Percentiles rank a stretch among this genome's conserved stretches.
Conservation (phyloP, 345 rosid genomes). For the Arabis hirsuta region DNA sequence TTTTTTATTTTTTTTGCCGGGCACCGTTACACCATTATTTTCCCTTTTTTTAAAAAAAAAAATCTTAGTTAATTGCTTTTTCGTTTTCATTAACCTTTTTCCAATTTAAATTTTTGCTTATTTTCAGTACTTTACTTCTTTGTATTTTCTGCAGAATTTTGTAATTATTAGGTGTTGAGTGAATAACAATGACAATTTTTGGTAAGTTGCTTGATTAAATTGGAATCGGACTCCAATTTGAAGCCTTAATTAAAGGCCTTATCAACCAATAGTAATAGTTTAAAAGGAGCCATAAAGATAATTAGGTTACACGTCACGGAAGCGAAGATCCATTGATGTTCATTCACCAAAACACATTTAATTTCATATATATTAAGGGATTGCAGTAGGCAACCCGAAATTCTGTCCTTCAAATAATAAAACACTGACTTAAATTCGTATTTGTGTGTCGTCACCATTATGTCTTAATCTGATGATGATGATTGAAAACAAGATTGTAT, state of each 20-base stretch:
- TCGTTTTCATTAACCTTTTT: not conserved
- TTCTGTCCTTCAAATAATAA: conserved; percentile 29
- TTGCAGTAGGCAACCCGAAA: conserved; percentile 24
- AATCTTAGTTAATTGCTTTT: not conserved
- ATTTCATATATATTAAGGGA: conserved; percentile 13
- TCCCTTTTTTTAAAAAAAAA: not conserved
- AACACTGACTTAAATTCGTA: conserved; percentile 17
- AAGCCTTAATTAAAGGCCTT: conserved; percentile 24
- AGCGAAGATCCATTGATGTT: conserved; percentile 24
- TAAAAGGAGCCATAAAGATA: conserved; percentile 14
- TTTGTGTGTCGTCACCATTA: conserved; percentile 7
- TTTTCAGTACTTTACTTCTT: conserved; percentile 20
- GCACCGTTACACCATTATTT: conserved; percentile 35
- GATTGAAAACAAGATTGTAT: not conserved
- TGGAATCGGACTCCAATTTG: not conserved
- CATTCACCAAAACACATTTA: conserved; percentile 38
- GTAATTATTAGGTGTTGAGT: conserved; percentile 30
- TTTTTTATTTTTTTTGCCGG: not conserved
- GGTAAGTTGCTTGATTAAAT: conserved; percentile 16
- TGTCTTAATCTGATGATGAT: not conserved
- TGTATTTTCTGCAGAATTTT: not conserved
- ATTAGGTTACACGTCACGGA: conserved; percentile 37
- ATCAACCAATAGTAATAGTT: conserved; percentile 30
- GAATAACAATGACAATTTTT: conserved; percentile 15
- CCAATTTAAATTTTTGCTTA: not conserved